Evolutionary conservation across 768 basidiomycete genomes (phyloP).

Genomic region (Pleurotus citrinopileatus): DNA sequence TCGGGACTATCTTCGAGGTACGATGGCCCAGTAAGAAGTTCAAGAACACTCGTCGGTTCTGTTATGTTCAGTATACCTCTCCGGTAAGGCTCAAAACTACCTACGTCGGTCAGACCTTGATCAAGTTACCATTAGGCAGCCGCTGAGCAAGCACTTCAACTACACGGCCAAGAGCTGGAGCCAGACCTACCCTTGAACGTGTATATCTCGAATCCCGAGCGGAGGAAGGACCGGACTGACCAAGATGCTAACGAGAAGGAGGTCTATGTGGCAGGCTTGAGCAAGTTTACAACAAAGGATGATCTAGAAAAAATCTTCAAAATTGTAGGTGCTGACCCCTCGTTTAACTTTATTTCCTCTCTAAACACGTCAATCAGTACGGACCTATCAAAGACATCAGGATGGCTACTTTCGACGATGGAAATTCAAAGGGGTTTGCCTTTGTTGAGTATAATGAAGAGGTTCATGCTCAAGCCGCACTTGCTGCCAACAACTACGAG

Average conservation of each 20-base stretch:
- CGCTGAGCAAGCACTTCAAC: conserved; percentile 75
- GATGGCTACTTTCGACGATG: conserved; percentile 69
- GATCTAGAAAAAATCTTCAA: conserved; percentile 82
- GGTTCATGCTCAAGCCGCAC: conserved; percentile 69
- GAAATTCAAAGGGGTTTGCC: conserved; percentile 78
- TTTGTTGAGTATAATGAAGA: conserved; percentile 89
- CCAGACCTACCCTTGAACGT: conserved; percentile 70
- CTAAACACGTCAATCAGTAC: conserved; percentile 46
- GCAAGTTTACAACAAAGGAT: conserved; percentile 68
- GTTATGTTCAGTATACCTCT: conserved; percentile 88
- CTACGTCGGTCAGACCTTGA: background rate
- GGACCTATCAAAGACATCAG: conserved; percentile 81
- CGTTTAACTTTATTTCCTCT: background rate
- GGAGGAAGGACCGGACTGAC: conserved; percentile 89
- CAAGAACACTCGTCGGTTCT: conserved; percentile 87
- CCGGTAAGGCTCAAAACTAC: conserved; percentile 52
- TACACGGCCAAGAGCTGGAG: conserved; percentile 76
- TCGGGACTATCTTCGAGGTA: conserved; percentile 88
- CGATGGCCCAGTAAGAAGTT: conserved; percentile 99
- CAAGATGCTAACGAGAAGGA: conserved; percentile 81
- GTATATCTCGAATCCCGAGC: conserved; percentile 84
- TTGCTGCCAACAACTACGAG: conserved; percentile 83
- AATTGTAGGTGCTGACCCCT: conserved; percentile 44
- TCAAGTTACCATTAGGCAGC: conserved; percentile 41
- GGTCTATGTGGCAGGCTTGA: conserved; percentile 85